phyloP scores from a whole-genome alignment of 148 eudicot species.

The Euryodendron excelsum region DNA sequence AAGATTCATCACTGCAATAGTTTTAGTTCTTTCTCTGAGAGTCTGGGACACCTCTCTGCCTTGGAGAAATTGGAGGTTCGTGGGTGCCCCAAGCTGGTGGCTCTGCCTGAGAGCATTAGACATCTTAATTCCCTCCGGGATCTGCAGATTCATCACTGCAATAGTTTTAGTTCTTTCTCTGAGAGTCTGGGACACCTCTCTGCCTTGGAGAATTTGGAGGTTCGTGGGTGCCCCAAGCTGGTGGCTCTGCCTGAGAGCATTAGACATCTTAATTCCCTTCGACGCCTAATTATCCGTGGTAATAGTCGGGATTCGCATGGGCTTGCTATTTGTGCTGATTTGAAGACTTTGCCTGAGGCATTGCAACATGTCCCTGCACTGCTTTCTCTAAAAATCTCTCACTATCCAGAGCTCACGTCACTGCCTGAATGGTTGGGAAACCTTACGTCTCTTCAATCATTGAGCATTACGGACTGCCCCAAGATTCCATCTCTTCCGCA shows the following conservation, averaged over 20 bases:
- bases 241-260: neutral
- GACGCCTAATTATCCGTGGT: neutral
- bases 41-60: neutral
- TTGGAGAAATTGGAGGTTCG: neutral
- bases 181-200: neutral
- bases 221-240: neutral
- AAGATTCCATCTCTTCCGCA: neutral
- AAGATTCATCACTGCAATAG: neutral
- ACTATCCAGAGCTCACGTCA: too few species aligned
- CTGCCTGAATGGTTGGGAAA: too few species aligned
- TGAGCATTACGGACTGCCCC: neutral
- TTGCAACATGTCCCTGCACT: too few species aligned
- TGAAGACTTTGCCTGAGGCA: too few species aligned
- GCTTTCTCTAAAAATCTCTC: too few species aligned
- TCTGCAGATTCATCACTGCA: neutral
- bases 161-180: neutral
- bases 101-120: too few species aligned
- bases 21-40: neutral
- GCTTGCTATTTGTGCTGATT: neutral
- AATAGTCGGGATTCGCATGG: neutral
- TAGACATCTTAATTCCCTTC: neutral
- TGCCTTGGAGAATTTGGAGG: neutral
- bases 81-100: neutral
- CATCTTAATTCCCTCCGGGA: neutral
- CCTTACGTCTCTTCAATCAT: neutral